phyloP scores from a whole-genome alignment of 768 basidiomycete genomes.

The Rhizopogon roseolus region DNA sequence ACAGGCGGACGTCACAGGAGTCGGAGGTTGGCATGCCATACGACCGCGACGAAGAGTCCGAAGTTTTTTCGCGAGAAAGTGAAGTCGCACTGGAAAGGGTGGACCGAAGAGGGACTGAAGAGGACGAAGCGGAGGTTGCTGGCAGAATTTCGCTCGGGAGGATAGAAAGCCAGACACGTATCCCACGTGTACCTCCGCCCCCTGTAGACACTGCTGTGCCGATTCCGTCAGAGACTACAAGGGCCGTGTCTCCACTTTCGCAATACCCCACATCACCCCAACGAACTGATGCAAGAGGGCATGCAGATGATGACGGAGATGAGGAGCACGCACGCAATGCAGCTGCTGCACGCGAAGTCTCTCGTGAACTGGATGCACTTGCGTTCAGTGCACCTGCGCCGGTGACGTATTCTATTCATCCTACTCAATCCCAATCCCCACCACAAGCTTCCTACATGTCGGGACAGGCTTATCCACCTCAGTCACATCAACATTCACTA shows the following conservation, averaged over 20 bases:
- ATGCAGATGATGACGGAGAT: slow-evolving; percentile 23
- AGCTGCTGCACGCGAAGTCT: slow-evolving; percentile 66
- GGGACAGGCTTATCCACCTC: background rate
- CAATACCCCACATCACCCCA: slow-evolving; percentile 4
- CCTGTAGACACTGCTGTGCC: slow-evolving; percentile 21
- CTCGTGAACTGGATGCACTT: slow-evolving; percentile 58
- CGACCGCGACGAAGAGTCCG: slow-evolving; percentile 16
- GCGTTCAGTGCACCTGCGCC: slow-evolving; percentile 30
- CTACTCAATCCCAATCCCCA: slow-evolving; percentile 9
- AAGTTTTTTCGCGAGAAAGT: slow-evolving; percentile 8
- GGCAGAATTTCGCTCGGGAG: slow-evolving; percentile 8
- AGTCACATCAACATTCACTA: slow-evolving; percentile 1
- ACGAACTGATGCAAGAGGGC: slow-evolving; percentile 1
- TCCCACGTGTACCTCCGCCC: slow-evolving; percentile 36
- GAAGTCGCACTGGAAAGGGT: background rate
- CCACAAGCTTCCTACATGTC: background rate
- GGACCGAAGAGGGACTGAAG: background rate
- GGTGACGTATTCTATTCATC: slow-evolving; percentile 12
- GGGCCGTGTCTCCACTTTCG: background rate
- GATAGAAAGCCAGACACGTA: slow-evolving; percentile 19
- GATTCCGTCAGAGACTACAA: background rate
- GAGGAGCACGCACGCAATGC: slow-evolving; percentile 56
- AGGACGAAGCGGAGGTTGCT: background rate
- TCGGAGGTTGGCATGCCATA: slow-evolving; percentile 12
- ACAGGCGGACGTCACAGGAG: background rate